These are phyloP conservation scores for Orbilia oligospora DNA, from an alignment of 2,329 filamentous ascomycete species.

Conservation along the genomic window DNA sequence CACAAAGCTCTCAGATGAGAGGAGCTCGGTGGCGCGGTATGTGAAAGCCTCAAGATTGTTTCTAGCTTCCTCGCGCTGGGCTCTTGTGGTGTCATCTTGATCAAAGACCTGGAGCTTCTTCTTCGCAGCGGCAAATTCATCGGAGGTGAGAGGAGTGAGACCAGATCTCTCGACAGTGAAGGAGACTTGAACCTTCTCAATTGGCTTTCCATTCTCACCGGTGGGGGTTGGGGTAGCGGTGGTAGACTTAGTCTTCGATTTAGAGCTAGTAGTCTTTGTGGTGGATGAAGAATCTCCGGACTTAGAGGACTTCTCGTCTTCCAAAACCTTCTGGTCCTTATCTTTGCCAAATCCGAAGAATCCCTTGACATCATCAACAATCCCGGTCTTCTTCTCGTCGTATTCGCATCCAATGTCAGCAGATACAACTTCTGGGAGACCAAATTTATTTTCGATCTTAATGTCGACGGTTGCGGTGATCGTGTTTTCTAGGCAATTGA, in stretches of 20 bases:
- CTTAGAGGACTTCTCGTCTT: conserved; percentile 67
- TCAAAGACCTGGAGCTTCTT: conserved; percentile 87
- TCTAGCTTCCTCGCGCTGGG: conserved; percentile 84
- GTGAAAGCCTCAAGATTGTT: conserved; percentile 96
- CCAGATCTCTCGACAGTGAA: conserved; percentile 71
- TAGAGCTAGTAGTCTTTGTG: conserved; percentile 68
- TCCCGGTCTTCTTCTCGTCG: conserved; percentile 77
- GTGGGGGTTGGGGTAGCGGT: conserved; percentile 65
- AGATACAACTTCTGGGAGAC: conserved; percentile 82
- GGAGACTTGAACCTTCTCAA: conserved; percentile 73
- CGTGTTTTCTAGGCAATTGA: conserved; percentile 81
- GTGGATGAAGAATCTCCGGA: conserved; percentile 70
- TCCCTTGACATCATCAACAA: conserved; percentile 92
- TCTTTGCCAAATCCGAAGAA: conserved; percentile 84
- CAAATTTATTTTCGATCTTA: conserved; percentile 79
- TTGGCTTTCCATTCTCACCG: conserved; percentile 70
- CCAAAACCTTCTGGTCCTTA: conserved; percentile 78
- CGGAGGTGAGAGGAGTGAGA: conserved; percentile 70
- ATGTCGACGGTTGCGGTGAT: conserved; percentile 85
- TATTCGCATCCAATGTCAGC: conserved; percentile 89
- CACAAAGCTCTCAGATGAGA: conserved; percentile 82
- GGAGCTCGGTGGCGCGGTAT: conserved; percentile 86
- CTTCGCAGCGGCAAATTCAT: conserved; percentile 71
- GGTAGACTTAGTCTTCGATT: conserved; percentile 64
- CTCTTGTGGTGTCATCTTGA: conserved; percentile 82